Evolutionary conservation across 768 basidiomycete genomes (phyloP), one percentile per base, ranked within the genome.

Genomic region (Amanita molliuscula): DNA sequence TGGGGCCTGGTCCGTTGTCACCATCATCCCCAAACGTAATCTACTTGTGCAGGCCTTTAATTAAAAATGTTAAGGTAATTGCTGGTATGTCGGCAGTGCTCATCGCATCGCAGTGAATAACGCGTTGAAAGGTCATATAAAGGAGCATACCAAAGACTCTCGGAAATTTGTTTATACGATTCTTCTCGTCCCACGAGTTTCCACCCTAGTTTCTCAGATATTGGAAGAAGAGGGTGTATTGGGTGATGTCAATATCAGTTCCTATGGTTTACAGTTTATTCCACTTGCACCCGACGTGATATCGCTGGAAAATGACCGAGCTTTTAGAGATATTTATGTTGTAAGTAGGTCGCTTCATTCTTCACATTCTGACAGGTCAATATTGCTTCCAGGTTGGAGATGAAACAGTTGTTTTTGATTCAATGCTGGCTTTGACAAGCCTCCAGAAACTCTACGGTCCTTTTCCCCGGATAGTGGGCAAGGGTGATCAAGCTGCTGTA

Each of bases 211-310:
- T 47, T 78, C 81, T 29, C 79, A 83, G 50, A 82, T 93, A 54
- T 68, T 99, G 38, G 93, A 97, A 59, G 94, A 98, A 62, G 88
- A 96, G 59, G 96, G 95, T n/a, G 94, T 99, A 0, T 75, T 94
- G 13, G 96, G 96, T n/a, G 94, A 97, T 59, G 74, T 99, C 40
- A 82, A 78, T 6, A 78, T 98, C 26, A 79, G 81, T 16, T 78
- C 89, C 25, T 95, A 91, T 65, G 89, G 90, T 62, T 75, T 99
- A 20, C 92, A 94, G 58, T 89, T 97, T 58, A 91, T 98, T 54
- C 92, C 94, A 13, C 59, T 98, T 33, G 94, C 94, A 51, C 84
- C 90, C 15, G 96, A 99, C 64, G 81, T 97, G 51, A 68, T 98
- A 28, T 96, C 92, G 2, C 67, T 99, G 26, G 96, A 99, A 68